phyloP scores from a whole-genome alignment of 129 eudicot species.

The Flaveria ramosissima region DNA sequence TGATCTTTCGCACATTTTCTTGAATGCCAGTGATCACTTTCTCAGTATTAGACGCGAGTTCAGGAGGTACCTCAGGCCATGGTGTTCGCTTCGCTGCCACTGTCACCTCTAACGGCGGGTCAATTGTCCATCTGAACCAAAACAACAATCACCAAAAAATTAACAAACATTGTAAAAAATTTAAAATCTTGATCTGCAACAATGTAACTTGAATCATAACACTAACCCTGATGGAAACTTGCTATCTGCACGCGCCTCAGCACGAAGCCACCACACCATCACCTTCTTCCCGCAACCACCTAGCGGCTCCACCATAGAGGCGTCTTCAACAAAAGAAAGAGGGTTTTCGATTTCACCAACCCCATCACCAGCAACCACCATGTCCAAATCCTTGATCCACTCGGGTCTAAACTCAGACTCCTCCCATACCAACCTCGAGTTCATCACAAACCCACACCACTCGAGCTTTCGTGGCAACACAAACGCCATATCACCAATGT shows the following conservation, averaged over 20 bases:
- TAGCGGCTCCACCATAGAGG: constrained; percentile 82
- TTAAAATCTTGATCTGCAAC: background rate
- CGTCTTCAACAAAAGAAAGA: constrained; percentile 63
- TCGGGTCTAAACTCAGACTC: constrained; percentile 68
- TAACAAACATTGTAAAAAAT: background rate
- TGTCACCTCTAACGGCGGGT: constrained; percentile 79
- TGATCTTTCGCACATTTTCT: background rate
- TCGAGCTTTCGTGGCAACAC: constrained; percentile 80
- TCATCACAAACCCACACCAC: constrained; percentile 88
- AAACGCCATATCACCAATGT: constrained; percentile 74
- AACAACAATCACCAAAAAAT: background rate
- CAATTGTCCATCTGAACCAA: constrained; percentile 76
- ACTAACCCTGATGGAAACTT: constrained; percentile 90
- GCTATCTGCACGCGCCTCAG: constrained; percentile 94
- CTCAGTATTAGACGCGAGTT: background rate
- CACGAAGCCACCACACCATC: constrained; percentile 94
- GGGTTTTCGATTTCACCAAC: constrained; percentile 66
- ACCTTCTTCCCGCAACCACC: constrained; percentile 91
- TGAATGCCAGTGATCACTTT: background rate
- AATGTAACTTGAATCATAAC: background rate
- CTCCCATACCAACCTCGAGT: constrained; percentile 80
- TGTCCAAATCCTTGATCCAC: constrained; percentile 70
- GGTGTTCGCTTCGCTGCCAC: constrained; percentile 42
- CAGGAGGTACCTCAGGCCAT: background rate
- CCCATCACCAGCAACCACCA: constrained; percentile 42